These are phyloP conservation scores for Eutrema yunnanense DNA, from an alignment of 345 rosid species.

Conservation along the genomic window DNA sequence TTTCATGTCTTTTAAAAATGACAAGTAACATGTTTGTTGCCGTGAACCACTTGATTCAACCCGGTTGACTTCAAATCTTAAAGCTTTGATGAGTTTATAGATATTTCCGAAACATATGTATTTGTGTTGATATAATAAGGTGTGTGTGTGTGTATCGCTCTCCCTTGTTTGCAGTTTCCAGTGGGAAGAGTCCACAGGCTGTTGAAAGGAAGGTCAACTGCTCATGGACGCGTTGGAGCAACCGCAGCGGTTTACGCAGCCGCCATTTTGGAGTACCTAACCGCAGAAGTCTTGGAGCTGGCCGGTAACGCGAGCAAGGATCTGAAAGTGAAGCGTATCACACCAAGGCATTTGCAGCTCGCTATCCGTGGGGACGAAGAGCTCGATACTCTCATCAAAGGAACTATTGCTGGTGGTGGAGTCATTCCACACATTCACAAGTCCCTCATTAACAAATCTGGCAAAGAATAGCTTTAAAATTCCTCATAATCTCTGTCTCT, in stretches of 20 bases:
- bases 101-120: not conserved
- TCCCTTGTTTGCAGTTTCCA: slow-evolving; percentile 46
- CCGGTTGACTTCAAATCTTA: not conserved
- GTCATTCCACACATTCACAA: slow-evolving; percentile 78
- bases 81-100: not conserved
- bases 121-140: not conserved
- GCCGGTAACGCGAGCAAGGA: slow-evolving; percentile 78
- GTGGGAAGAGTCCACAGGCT: slow-evolving; percentile 67
- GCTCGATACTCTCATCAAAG: slow-evolving; percentile 70
- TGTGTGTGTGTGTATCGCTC: not conserved
- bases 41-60: not conserved
- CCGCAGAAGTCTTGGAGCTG: slow-evolving; percentile 62
- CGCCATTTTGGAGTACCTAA: slow-evolving; percentile 60
- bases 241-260: slow-evolving; percentile 71
- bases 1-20: not conserved
- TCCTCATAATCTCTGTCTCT: not conserved
- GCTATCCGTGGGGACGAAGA: slow-evolving; percentile 71
- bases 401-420: slow-evolving; percentile 80
- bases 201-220: slow-evolving; percentile 54
- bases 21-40: not conserved
- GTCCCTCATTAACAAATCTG: slow-evolving; percentile 66
- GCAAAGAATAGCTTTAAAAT: slow-evolving; percentile 33
- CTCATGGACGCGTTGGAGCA: slow-evolving; percentile 70
- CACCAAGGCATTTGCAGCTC: slow-evolving; percentile 67
- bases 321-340: slow-evolving; percentile 64